phyloP scores from a whole-genome alignment of 1,284 basidiomycete species.

The Malassezia equina region DNA sequence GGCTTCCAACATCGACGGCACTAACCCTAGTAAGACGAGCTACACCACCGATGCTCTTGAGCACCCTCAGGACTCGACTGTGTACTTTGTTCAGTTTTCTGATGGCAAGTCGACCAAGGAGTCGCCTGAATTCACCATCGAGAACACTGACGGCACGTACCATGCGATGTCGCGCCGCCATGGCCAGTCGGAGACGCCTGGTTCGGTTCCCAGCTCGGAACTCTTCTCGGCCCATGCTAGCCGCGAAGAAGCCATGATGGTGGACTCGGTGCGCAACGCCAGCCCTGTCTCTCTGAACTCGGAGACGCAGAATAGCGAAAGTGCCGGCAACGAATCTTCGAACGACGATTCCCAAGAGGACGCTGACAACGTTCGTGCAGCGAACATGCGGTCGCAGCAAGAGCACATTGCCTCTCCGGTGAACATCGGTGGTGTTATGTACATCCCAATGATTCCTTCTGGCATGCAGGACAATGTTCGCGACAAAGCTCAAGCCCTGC shows the following conservation, averaged over 20 bases:
- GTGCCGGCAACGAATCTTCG: too few species aligned
- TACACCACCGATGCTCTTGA: neutral
- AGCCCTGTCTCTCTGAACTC: neutral
- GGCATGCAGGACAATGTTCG: neutral
- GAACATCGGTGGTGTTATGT: neutral
- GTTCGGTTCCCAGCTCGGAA: neutral
- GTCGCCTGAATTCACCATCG: slow-evolving; percentile 15
- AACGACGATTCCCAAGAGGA: too few species aligned
- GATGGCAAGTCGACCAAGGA: slow-evolving; percentile 7
- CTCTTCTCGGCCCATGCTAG: neutral
- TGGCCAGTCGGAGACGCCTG: neutral
- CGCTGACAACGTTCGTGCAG: too few species aligned
- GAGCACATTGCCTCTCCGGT: neutral
- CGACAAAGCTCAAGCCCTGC: neutral
- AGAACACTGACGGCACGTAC: slow-evolving; percentile 5
- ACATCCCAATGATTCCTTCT: neutral
- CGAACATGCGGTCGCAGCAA: neutral
- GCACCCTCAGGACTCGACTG: neutral
- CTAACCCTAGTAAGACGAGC: slow-evolving; percentile 3
- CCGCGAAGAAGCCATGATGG: neutral
- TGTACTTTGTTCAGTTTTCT: slow-evolving; percentile 12
- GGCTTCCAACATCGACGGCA: slow-evolving; percentile 13
- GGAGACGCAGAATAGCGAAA: neutral
- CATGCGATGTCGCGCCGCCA: neutral
- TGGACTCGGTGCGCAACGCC: neutral